These are phyloP conservation scores for Cryomyces antarcticus DNA, from an alignment of 495 filamentous ascomycete species.

Conservation along the genomic window DNA sequence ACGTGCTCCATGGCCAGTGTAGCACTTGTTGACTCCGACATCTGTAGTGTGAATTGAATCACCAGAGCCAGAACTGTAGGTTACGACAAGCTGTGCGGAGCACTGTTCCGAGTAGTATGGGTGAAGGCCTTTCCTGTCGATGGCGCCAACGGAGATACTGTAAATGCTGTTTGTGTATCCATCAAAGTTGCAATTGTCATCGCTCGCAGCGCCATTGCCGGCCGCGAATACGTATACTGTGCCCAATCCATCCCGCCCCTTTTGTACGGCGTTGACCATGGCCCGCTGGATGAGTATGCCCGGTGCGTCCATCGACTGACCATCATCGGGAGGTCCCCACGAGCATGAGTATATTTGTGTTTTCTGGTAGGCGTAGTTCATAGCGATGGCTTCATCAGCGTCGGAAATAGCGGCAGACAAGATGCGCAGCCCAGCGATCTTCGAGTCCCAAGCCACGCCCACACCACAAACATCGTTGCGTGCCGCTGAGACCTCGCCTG, in stretches of 20 bases:
- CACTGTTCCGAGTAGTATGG: conserved; percentile 91
- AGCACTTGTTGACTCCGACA: conserved; percentile 67
- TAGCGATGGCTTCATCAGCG: conserved; percentile 72
- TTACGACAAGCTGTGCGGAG: conserved; percentile 85
- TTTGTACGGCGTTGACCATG: conserved; percentile 80
- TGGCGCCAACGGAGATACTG: conserved; percentile 87
- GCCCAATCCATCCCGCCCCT: conserved; percentile 64
- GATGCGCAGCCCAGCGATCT: conserved; percentile 77
- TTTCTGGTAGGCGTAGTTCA: conserved; percentile 78
- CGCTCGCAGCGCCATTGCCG: conserved; percentile 71
- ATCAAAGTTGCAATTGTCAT: conserved; percentile 98
- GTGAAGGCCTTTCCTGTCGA: conserved; percentile 68
- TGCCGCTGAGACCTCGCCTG: conserved; percentile 79
- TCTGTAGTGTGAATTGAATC: conserved; percentile 94
- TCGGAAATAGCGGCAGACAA: conserved; percentile 78
- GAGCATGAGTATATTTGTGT: conserved; percentile 98
- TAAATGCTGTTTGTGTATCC: conserved; percentile 99
- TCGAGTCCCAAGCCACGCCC: conserved; percentile 82
- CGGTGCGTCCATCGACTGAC: conserved; percentile 79
- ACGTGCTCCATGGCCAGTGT: conserved; percentile 70
- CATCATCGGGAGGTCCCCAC: conserved; percentile 92
- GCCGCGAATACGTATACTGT: conserved; percentile 95
- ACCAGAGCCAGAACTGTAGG: conserved; percentile 77
- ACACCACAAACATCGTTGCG: conserved; percentile 89
- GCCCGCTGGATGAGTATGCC: conserved; percentile 73